These are phyloP conservation scores for Nothopassalora personata DNA, from an alignment of 2,329 filamentous ascomycete species.

Conservation along the genomic window DNA sequence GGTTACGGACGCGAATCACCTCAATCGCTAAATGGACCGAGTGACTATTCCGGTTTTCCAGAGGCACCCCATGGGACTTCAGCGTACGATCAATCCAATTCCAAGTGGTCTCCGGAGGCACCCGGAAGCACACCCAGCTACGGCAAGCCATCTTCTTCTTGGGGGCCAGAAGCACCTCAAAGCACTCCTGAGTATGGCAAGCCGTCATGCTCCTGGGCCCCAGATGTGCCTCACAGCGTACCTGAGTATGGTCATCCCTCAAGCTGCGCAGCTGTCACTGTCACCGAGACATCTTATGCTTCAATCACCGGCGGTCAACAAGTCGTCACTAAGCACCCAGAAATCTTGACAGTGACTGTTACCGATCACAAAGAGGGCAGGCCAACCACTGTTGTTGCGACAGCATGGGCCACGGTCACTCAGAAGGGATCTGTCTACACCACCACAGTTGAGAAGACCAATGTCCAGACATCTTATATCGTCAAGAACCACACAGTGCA, in stretches of 20 bases:
- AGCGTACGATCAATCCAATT: background rate
- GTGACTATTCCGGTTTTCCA: background rate
- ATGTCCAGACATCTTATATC: background rate
- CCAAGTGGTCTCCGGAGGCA: background rate
- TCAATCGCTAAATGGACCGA: background rate
- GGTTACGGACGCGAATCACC: conserved; percentile 2
- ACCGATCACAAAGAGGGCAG: background rate
- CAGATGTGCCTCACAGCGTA: background rate
- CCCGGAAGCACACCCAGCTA: background rate
- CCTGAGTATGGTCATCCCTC: background rate
- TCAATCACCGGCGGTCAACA: background rate
- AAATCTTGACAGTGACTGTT: background rate
- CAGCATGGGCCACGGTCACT: background rate
- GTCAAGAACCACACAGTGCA: conserved; percentile 1
- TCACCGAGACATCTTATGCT: background rate
- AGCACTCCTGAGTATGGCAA: background rate
- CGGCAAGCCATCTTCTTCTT: background rate
- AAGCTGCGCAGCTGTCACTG: background rate
- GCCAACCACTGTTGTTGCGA: background rate
- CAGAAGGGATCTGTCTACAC: background rate
- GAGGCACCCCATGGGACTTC: background rate
- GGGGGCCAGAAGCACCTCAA: background rate
- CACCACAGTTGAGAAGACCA: background rate
- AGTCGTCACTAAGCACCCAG: background rate
- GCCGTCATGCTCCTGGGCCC: background rate